phyloP scores from a whole-genome alignment of 2,329 filamentous ascomycete species.

The Nemania sp. region DNA sequence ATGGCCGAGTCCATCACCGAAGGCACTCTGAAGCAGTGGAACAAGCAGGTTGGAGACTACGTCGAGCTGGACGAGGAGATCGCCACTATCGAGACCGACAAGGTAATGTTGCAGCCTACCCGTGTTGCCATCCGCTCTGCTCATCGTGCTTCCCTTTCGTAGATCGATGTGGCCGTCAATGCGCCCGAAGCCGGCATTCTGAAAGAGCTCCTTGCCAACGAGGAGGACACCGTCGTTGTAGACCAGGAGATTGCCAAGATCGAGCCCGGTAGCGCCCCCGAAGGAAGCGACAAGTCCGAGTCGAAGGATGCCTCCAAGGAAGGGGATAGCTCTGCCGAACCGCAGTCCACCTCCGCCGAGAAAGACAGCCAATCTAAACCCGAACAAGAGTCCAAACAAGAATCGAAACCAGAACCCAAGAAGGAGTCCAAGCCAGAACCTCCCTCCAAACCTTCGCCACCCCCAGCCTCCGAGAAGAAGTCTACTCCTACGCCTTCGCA shows the following conservation, averaged over 20 bases:
- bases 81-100: constrained; percentile 98
- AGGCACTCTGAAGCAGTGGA: constrained; percentile 94
- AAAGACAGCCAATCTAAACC: constrained; percentile 43
- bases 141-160: constrained; percentile 9
- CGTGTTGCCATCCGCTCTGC: constrained; percentile 8
- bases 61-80: constrained; percentile 97
- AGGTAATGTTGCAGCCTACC: constrained; percentile 57
- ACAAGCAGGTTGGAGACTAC: constrained; percentile 87
- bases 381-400: constrained; percentile 33
- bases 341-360: constrained; percentile 49
- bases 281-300: constrained; percentile 60
- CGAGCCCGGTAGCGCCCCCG: constrained; percentile 72
- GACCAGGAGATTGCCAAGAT: constrained; percentile 89
- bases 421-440: constrained; percentile 41
- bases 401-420: constrained; percentile 40
- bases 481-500: constrained; percentile 42
- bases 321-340: constrained; percentile 41
- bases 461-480: constrained; percentile 47
- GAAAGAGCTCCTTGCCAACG: constrained; percentile 86
- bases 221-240: constrained; percentile 94
- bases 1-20: constrained; percentile 99
- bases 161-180: constrained; percentile 98
- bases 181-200: constrained; percentile 88
- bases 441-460: constrained; percentile 40
- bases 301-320: constrained; percentile 62